Evolutionary conservation across 768 basidiomycete genomes (phyloP).

Genomic region (Boletus sp.): DNA sequence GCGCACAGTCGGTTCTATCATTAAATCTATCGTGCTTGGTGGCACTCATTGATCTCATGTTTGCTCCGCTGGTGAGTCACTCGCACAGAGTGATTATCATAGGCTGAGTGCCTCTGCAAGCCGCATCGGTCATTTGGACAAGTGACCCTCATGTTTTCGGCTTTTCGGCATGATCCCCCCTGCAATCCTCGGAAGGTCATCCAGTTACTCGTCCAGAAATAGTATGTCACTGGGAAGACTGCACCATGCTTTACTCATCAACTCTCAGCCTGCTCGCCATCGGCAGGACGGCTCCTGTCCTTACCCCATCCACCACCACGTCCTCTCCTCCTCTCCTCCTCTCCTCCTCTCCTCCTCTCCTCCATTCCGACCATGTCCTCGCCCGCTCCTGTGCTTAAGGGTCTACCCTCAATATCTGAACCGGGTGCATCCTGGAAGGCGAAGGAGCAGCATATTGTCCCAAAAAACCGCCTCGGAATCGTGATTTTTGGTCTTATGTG

Average conservation of each 20-base stretch:
- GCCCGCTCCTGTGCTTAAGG: neutral
- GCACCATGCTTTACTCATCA: neutral
- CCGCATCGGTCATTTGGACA: neutral
- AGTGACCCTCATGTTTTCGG: slow-evolving; percentile 1
- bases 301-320: neutral
- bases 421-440: slow-evolving; percentile 38
- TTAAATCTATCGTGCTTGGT: neutral
- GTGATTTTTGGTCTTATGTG: slow-evolving; percentile 46
- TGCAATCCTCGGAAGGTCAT: neutral
- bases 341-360: neutral
- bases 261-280: neutral
- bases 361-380: slow-evolving; percentile 5
- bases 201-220: slow-evolving; percentile 6
- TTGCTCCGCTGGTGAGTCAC: neutral
- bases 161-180: neutral
- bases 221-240: slow-evolving; percentile 8
- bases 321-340: neutral
- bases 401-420: slow-evolving; percentile 1
- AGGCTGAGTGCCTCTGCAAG: neutral
- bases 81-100: neutral
- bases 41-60: neutral
- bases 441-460: slow-evolving; percentile 40
- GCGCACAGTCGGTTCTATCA: neutral
- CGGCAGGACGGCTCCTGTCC: neutral
- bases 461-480: slow-evolving; percentile 39